These are phyloP conservation scores for Phytophthora quininea DNA, from an alignment of 352 stramenopile genomes.

Conservation along the genomic window DNA sequence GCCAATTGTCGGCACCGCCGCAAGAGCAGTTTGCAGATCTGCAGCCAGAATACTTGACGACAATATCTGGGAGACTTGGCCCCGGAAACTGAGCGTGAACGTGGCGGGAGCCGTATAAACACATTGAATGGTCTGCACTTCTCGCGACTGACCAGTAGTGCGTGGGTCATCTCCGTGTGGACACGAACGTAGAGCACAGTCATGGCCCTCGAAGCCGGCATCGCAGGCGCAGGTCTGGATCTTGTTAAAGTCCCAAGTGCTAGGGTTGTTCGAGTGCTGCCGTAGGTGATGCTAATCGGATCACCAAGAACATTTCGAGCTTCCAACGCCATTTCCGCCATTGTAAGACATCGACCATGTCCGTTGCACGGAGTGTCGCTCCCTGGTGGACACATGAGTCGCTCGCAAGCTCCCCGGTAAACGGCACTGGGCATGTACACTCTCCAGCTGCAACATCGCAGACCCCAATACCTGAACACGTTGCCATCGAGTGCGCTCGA, in stretches of 20 bases:
- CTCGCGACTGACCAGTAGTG: slow-evolving; percentile 59
- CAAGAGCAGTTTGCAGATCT: slow-evolving; percentile 49
- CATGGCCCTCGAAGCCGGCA: slow-evolving; percentile 78
- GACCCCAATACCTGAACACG: slow-evolving; percentile 73
- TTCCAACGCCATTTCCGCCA: slow-evolving; percentile 63
- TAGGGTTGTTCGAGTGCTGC: slow-evolving; percentile 64
- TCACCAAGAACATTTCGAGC: slow-evolving; percentile 54
- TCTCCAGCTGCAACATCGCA: slow-evolving; percentile 69
- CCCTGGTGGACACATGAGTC: slow-evolving; percentile 70
- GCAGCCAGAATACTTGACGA: slow-evolving; percentile 41
- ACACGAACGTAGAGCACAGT: slow-evolving; percentile 76
- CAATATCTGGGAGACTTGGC: slow-evolving; percentile 41
- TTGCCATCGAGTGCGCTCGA: slow-evolving; percentile 49
- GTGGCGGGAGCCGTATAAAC: slow-evolving; percentile 41
- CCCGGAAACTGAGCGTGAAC: slow-evolving; percentile 76
- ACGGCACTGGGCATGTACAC: slow-evolving; percentile 66
- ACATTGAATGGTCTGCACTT: slow-evolving; percentile 72
- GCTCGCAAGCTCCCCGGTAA: slow-evolving; percentile 74
- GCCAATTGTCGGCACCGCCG: slow-evolving; percentile 43
- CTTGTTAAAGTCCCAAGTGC: slow-evolving; percentile 88
- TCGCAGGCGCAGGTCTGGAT: slow-evolving; percentile 92
- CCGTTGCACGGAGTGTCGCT: slow-evolving; percentile 57
- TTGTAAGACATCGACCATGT: slow-evolving; percentile 72
- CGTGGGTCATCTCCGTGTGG: slow-evolving; percentile 73
- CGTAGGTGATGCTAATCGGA: slow-evolving; percentile 62